A percentile compares a stretch with the other conserved stretches of the same genome.
phyloP scores from a whole-genome alignment of 106 monocot genomes.

The Posidonia australis region DNA sequence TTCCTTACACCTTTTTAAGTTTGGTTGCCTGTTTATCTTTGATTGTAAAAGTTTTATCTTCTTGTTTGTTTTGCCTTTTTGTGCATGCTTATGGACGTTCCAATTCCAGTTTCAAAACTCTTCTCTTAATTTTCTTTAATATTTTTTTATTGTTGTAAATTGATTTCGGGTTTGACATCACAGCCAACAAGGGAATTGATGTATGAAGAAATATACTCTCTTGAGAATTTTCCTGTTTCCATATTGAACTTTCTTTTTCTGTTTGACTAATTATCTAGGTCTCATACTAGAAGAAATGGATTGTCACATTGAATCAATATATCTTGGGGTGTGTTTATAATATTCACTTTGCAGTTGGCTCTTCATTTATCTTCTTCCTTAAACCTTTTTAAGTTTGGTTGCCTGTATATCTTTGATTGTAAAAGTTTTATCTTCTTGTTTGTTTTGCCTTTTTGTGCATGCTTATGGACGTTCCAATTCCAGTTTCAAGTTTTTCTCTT shows the following conservation, averaged over 20 bases:
- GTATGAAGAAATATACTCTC: slow-evolving; percentile 24
- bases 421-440: not conserved
- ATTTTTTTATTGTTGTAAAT: too few species aligned
- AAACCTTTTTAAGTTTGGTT: too few species aligned
- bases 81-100: too few species aligned
- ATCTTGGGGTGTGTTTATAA: not conserved
- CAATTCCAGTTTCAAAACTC: not conserved
- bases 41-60: too few species aligned
- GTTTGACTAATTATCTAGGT: not conserved
- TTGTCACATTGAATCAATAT: too few species aligned
- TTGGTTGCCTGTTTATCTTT: too few species aligned
- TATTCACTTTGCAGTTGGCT: too few species aligned
- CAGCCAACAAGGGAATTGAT: slow-evolving; percentile 76
- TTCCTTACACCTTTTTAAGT: too few species aligned
- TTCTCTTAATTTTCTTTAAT: not conserved
- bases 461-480: too few species aligned
- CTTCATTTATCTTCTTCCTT: too few species aligned
- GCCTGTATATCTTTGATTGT: too few species aligned
- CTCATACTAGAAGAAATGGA: too few species aligned
- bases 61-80: not conserved
- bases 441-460: not conserved
- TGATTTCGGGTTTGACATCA: slow-evolving; percentile 70
- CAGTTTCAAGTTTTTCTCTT: not conserved
- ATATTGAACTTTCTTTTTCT: not conserved
- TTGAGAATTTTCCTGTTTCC: not conserved